phyloP scores from a whole-genome alignment of 1,284 basidiomycete species.

The Anthracocystis panici-leucophaei region DNA sequence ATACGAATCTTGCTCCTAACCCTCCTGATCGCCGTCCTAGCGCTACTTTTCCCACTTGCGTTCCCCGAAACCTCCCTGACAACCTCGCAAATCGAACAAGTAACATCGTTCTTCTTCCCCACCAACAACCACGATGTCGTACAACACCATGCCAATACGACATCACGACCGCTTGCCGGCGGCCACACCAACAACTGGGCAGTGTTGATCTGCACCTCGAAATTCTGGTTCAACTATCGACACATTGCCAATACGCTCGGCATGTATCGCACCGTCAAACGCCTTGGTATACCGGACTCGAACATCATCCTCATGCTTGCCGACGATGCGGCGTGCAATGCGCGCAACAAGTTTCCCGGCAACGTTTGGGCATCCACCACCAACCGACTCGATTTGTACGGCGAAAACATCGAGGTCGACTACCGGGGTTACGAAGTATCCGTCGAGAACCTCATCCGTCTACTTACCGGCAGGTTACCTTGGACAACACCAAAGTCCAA shows the following conservation, averaged over 20 bases:
- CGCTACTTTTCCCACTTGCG: constrained; percentile 9
- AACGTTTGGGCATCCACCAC: constrained; percentile 88
- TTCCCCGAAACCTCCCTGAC: constrained; percentile 43
- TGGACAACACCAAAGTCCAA: constrained; percentile 84
- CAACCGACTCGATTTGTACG: constrained; percentile 87
- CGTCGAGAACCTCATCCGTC: constrained; percentile 92
- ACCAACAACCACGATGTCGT: not conserved
- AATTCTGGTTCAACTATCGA: constrained; percentile 99
- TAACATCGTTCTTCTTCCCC: constrained; percentile 44
- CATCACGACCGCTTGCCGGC: constrained; percentile 8
- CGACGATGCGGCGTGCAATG: constrained; percentile 94
- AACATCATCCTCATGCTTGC: constrained; percentile 99
- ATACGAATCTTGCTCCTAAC: constrained; percentile 15
- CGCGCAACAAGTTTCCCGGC: constrained; percentile 90
- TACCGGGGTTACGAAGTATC: constrained; percentile 98
- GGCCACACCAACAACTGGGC: constrained; percentile 91
- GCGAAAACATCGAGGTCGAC: constrained; percentile 96
- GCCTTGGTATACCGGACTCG: constrained; percentile 95
- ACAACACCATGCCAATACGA: not conserved
- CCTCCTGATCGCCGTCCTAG: constrained; percentile 9
- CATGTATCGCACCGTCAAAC: constrained; percentile 98
- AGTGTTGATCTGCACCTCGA: constrained; percentile 90
- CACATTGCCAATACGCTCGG: constrained; percentile 98
- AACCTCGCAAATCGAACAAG: constrained; percentile 24
- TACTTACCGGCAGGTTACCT: constrained; percentile 76